phyloP scores from a whole-genome alignment of 2,329 filamentous ascomycete genomes.

The Xylariales sp. region DNA sequence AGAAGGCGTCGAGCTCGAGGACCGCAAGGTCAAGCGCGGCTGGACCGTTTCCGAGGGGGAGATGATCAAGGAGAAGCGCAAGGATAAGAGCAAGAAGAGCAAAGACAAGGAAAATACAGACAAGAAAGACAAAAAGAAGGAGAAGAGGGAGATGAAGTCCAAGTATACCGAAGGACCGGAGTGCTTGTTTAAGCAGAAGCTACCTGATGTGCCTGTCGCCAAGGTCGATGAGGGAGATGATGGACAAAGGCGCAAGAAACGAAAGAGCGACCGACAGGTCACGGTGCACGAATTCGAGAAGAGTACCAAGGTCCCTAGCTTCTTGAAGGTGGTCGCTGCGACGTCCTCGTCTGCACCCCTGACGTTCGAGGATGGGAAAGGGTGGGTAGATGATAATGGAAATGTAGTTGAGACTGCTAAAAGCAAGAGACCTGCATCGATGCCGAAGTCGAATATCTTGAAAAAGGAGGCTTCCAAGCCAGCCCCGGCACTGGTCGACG shows the following conservation, averaged over 20 bases:
- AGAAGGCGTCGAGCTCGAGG: constrained; percentile 67
- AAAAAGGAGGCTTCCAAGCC: constrained; percentile 12
- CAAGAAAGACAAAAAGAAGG: constrained; percentile 46
- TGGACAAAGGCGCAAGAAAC: constrained; percentile 54
- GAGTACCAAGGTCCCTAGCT: constrained; percentile 75
- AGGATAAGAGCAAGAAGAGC: constrained; percentile 36
- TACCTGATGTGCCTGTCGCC: constrained; percentile 50
- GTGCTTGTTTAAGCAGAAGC: constrained; percentile 76
- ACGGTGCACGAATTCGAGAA: constrained; percentile 88
- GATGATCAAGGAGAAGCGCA: constrained; percentile 42
- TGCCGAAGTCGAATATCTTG: constrained; percentile 19
- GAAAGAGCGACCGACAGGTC: constrained; percentile 53
- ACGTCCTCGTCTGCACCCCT: constrained; percentile 39
- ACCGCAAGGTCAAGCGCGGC: constrained; percentile 78
- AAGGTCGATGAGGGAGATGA: constrained; percentile 37
- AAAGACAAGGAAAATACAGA: constrained; percentile 44
- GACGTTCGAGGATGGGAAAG: constrained; percentile 76
- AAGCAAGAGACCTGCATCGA: constrained; percentile 27
- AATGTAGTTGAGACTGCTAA: constrained; percentile 63
- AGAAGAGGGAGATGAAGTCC: constrained; percentile 58
- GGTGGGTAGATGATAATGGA: constrained; percentile 81
- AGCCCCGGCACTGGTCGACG: constrained; percentile 10
- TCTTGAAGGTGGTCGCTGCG: constrained; percentile 58
- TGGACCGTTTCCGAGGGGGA: constrained; percentile 69
- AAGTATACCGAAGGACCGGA: constrained; percentile 79